Base-by-base conservation (phyloP, 495 filamentous ascomycete species). In the Penicillium antarcticum region DNA sequence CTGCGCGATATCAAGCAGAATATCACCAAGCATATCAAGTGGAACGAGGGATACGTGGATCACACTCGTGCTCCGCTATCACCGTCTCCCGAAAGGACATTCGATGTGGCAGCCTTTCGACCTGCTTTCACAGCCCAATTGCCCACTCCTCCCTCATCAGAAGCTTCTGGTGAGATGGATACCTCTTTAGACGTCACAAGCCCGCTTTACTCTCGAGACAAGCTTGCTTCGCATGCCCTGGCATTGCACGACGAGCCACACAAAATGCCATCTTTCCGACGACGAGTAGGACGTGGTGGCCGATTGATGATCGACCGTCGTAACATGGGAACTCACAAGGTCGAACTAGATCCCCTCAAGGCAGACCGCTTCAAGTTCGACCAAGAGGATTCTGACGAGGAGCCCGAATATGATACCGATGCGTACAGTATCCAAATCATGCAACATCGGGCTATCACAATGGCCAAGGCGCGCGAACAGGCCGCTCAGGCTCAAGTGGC, bases 281-380 rank as follows among this genome's bases (percentile, higher is more conserved):
- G 82, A 65, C 79, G 82, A 67, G 79, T 87, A 53, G 90, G 90
- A 31, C 86, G 90, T 53, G 79, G 88, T 49, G 87, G 87, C 55
- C 84, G 90, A 32, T 63, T 95, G 50, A 84, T 87, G 76, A 89
- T 95, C 36, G 90, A 95, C 67, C 87, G 90, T 60, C 74, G 74
- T 37, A 77, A 77, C 41, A 49, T 77, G 42, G 67, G 70, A n/a
- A 76, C 72, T 37, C 64, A 75, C 66, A 77, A 70, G 51, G 65
- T 72, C 37, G 80, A 83, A 4, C 60, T 76, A 52, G 75, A 77
- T 45, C 75, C 75, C 12, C 56, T 75, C 38, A 74, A 76, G 48
- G 77, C 78, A 36, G 90, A 95, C 60, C 82, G 86, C 42, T 92
- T 86, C 79, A 92, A 89, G 63, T 94, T 87, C 72, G 89, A 95